Conservation (phyloP, 108 stramenopile species). For the Stephanodiscus triporus region DNA sequence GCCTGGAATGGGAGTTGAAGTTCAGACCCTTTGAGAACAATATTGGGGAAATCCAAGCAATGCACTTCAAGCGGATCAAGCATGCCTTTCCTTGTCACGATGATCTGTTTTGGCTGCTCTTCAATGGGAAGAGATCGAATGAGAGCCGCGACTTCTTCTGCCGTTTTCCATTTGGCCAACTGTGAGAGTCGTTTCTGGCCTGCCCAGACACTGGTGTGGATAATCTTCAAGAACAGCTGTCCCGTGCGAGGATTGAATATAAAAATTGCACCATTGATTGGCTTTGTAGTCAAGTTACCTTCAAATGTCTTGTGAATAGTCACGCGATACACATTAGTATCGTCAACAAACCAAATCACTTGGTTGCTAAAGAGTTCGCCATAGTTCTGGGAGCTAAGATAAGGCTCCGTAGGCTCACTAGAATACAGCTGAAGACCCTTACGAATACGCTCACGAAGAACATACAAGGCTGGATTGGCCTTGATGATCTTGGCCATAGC, state of each 20-base stretch:
- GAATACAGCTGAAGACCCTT: conserved; percentile 99
- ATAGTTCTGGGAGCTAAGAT: conserved; percentile 98
- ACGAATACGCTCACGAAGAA: conserved; percentile 98
- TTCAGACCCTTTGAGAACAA: conserved; percentile 98
- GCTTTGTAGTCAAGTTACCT: conserved; percentile 98
- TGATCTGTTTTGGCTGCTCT: conserved; percentile 99
- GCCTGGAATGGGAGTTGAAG: conserved; percentile 99
- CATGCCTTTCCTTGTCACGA: conserved; percentile 99
- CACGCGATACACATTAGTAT: conserved; percentile 99
- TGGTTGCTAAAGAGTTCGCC: conserved; percentile 98
- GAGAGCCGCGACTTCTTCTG: conserved; percentile 98
- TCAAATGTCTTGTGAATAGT: conserved; percentile 99
- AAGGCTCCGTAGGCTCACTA: conserved; percentile 99
- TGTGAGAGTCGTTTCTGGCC: conserved; percentile 99
- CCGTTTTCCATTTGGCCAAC: conserved; percentile 99
- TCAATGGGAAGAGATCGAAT: conserved; percentile 98
- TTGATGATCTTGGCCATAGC: conserved; percentile 99
- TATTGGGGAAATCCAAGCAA: conserved; percentile 98
- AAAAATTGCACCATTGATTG: conserved; percentile 99
- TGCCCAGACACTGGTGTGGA: conserved; percentile 99
- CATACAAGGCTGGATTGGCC: conserved; percentile 99
- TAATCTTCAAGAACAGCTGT: conserved; percentile 98
- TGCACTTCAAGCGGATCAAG: conserved; percentile 99
- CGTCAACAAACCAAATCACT: conserved; percentile 99
- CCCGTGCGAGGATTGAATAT: conserved; percentile 99